Percentiles rank a stretch among this genome's conserved stretches.
These are phyloP conservation scores for Globomyces pollinis-pini DNA, from an alignment of 192 early-diverging fungal genomes.

Conservation along the genomic window DNA sequence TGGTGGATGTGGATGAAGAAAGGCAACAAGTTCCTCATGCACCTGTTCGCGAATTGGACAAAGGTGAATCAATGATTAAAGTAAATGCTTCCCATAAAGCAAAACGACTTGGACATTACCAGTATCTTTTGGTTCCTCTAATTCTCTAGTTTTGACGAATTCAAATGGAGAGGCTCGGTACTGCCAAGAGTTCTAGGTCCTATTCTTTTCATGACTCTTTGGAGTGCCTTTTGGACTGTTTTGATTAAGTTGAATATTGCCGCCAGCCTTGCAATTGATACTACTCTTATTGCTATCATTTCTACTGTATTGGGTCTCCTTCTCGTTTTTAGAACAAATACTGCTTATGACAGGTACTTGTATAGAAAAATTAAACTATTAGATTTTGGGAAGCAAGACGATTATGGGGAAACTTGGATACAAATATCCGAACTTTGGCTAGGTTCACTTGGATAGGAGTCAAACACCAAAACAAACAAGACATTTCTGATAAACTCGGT, in stretches of 20 bases:
- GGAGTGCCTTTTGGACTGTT: slow-evolving; percentile 22
- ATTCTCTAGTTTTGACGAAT: slow-evolving; percentile 7
- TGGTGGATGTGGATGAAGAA: no score
- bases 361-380: background rate
- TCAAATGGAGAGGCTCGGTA: slow-evolving; percentile 1
- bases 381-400: background rate
- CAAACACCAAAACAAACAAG: slow-evolving; percentile 18
- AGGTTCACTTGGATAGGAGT: slow-evolving; percentile 67
- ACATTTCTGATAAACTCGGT: slow-evolving; percentile 52
- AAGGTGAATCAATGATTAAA: no score
- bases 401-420: slow-evolving; percentile 51
- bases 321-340: slow-evolving; percentile 34
- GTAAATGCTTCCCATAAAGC: no score
- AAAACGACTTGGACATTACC: no score
- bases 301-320: slow-evolving; percentile 27
- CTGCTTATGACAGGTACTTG: slow-evolving; percentile 18
- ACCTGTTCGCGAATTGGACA: no score
- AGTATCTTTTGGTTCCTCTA: no score
- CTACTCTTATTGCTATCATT: slow-evolving; percentile 29
- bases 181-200: background rate
- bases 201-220: slow-evolving; percentile 15
- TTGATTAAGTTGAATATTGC: slow-evolving; percentile 5
- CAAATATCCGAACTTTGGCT: slow-evolving; percentile 65
- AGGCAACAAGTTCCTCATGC: no score
- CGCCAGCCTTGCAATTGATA: slow-evolving; percentile 24